phyloP scores from a whole-genome alignment of 495 filamentous ascomycete genomes.

The Neurospora sublineolata region DNA sequence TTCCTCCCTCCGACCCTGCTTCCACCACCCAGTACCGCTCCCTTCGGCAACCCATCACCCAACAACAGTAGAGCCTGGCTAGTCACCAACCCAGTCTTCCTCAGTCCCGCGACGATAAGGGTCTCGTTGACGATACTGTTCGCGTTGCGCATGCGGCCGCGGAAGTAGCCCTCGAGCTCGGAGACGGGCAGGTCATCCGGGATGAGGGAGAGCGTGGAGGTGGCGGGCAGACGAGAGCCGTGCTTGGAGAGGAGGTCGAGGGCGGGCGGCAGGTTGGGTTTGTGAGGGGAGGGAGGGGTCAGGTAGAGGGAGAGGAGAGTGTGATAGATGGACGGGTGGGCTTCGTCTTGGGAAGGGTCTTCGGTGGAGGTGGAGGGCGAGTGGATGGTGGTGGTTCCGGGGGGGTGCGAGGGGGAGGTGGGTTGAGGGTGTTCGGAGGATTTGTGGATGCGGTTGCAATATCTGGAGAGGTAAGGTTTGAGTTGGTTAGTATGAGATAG shows the following conservation, averaged over 20 bases:
- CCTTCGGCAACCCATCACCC: slow-evolving; percentile 43
- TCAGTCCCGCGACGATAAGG: slow-evolving; percentile 59
- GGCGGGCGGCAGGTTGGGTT: slow-evolving; percentile 65
- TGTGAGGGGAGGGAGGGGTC: slow-evolving; percentile 62
- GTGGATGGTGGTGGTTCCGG: background rate
- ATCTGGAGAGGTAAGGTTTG: slow-evolving; percentile 36
- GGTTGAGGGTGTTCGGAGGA: slow-evolving; percentile 30
- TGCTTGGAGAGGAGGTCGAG: slow-evolving; percentile 81
- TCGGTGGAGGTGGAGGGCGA: slow-evolving; percentile 25
- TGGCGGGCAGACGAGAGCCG: slow-evolving; percentile 79
- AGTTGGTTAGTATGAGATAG: background rate
- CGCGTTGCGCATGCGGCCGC: slow-evolving; percentile 77
- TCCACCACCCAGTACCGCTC: slow-evolving; percentile 29
- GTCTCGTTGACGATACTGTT: slow-evolving; percentile 70
- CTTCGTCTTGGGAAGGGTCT: slow-evolving; percentile 38
- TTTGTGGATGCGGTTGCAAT: slow-evolving; percentile 77
- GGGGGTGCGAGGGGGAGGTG: slow-evolving; percentile 16
- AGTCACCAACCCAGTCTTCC: slow-evolving; percentile 60
- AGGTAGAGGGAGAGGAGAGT: slow-evolving; percentile 86
- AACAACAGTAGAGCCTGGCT: slow-evolving; percentile 61
- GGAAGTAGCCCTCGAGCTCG: slow-evolving; percentile 84
- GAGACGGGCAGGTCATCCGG: slow-evolving; percentile 64
- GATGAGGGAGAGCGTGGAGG: slow-evolving; percentile 74
- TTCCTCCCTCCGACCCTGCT: slow-evolving; percentile 51
- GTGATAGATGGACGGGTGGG: slow-evolving; percentile 70